A percentile compares a stretch with the other conserved stretches of the same genome.
phyloP scores from a whole-genome alignment of 108 stramenopile genomes.

The Stephanodiscus minutulus region DNA sequence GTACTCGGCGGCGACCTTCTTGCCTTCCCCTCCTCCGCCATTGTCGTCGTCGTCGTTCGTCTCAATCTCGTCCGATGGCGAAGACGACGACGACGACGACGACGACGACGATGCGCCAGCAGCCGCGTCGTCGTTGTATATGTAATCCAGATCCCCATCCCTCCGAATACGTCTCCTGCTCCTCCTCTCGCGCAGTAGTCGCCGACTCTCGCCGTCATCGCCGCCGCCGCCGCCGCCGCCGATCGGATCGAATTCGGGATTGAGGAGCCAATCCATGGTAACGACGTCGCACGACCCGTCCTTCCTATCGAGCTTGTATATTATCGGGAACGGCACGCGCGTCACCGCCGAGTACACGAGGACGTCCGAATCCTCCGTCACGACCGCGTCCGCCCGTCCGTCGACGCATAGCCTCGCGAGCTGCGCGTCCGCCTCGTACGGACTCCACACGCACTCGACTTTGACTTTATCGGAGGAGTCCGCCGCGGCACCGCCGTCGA shows the following conservation, averaged over 20 bases:
- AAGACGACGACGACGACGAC: too few species aligned
- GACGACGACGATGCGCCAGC: too few species aligned
- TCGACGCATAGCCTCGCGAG: conserved; percentile 84
- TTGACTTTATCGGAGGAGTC: conserved; percentile 24
- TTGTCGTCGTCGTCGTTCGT: neutral
- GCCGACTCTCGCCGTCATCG: neutral
- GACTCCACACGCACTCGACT: conserved; percentile 81
- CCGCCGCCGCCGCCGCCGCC: conserved; percentile 10
- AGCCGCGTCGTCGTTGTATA: too few species aligned
- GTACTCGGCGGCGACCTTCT: conserved; percentile 32
- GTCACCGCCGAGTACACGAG: conserved; percentile 75
- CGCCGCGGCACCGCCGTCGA: conserved; percentile 11
- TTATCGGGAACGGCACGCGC: conserved; percentile 61
- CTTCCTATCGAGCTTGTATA: conserved; percentile 83
- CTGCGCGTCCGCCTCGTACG: conserved; percentile 98
- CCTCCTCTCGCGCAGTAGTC: too few species aligned
- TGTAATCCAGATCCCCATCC: too few species aligned
- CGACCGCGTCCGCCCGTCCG: conserved; percentile 81
- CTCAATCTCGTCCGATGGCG: neutral
- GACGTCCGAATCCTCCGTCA: conserved; percentile 93
- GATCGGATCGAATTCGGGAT: conserved; percentile 27
- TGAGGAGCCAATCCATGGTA: conserved; percentile 80
- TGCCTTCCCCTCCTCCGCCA: too few species aligned
- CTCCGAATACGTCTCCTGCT: too few species aligned
- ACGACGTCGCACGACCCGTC: conserved; percentile 75